phyloP scores from a whole-genome alignment of 306 rosid species.

The Vigna mungo region DNA sequence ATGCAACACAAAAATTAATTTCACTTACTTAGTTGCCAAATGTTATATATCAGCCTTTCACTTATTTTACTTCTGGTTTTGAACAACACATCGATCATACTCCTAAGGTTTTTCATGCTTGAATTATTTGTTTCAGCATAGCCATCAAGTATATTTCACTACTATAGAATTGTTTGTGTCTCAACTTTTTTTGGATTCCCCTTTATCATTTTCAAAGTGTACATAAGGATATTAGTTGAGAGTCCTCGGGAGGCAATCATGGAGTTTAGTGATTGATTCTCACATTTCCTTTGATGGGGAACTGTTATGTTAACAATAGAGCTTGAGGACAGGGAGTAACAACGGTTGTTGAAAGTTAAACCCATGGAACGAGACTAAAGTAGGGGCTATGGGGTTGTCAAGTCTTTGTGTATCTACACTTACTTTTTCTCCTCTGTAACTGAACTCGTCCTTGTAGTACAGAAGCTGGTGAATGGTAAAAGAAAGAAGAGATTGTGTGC shows the following conservation, averaged over 20 bases:
- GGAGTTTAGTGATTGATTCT: background rate
- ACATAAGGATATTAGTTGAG: slow-evolving; percentile 39
- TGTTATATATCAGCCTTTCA: background rate
- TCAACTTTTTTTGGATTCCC: slow-evolving; percentile 35
- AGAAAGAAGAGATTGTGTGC: too few species aligned
- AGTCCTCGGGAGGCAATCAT: background rate
- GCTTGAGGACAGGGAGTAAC: slow-evolving; percentile 16
- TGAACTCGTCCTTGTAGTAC: too few species aligned
- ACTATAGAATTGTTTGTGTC: background rate
- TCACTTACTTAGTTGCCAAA: background rate
- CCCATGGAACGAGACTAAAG: background rate
- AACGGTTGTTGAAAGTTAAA: slow-evolving; percentile 24
- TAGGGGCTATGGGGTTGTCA: background rate
- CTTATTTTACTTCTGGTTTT: background rate
- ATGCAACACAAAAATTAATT: slow-evolving; percentile 88
- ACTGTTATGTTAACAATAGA: slow-evolving; percentile 17
- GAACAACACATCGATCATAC: slow-evolving; percentile 8
- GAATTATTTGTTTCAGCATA: slow-evolving; percentile 12
- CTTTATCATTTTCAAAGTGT: slow-evolving; percentile 20
- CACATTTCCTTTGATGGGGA: slow-evolving; percentile 28
- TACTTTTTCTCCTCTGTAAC: too few species aligned
- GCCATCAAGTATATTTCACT: background rate
- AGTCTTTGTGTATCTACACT: slow-evolving; percentile 22
- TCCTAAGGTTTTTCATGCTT: background rate
- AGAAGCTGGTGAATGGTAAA: too few species aligned